Evolutionary conservation across 176 grass and related monocot genomes (phyloP).

Genomic region (Otatea glauca): DNA sequence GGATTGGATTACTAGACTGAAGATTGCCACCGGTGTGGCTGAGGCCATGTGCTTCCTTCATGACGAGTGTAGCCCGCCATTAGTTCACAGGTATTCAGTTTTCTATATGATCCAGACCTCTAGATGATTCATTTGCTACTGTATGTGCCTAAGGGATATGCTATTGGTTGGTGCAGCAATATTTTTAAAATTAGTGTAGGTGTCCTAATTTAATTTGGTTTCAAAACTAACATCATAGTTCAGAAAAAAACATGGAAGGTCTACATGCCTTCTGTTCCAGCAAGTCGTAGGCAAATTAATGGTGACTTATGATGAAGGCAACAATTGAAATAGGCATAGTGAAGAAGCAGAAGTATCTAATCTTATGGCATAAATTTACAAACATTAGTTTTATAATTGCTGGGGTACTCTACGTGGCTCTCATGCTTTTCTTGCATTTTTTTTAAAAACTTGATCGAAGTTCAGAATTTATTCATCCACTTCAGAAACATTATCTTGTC

Average conservation of each 20-base stretch:
- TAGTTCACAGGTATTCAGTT: conserved; percentile 80
- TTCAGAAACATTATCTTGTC: too few relatives aligned
- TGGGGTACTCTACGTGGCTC: background rate
- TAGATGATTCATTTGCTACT: conserved; percentile 20
- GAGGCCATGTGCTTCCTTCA: conserved; percentile 97
- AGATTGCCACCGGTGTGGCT: conserved; percentile 80
- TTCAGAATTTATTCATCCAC: too few relatives aligned
- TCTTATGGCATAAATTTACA: conserved; percentile 7
- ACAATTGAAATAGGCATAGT: background rate
- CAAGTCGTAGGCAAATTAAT: background rate
- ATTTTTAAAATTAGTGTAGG: background rate
- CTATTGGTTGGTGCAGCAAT: conserved; percentile 9
- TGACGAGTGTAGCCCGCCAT: conserved; percentile 74
- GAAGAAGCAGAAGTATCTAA: conserved; percentile 24
- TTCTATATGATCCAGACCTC: conserved; percentile 30
- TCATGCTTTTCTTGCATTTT: conserved; percentile 20
- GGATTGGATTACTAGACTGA: conserved; percentile 97
- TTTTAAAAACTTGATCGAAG: too few relatives aligned
- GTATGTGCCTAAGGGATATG: background rate
- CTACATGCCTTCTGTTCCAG: background rate
- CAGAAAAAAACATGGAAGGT: background rate
- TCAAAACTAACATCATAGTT: background rate
- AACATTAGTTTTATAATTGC: conserved; percentile 10
- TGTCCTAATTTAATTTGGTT: background rate
- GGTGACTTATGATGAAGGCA: background rate